Evolutionary conservation across 2,329 filamentous ascomycete species (phyloP), one percentile per base, ranked within the genome.

Genomic region (Intubia oerlemansii): DNA sequence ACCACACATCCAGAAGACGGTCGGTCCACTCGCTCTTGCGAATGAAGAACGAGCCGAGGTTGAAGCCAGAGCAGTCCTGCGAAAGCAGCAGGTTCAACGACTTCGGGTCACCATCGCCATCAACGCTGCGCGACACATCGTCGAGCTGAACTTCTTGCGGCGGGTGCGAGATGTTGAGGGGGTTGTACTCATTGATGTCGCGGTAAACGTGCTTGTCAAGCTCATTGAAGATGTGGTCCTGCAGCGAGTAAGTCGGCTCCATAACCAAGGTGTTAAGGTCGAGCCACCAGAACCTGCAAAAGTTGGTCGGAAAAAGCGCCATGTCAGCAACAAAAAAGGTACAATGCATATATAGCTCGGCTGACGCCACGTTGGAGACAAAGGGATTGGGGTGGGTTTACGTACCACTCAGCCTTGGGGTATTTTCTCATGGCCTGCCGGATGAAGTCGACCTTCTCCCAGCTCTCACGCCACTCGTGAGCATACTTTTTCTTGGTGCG

Each of bases 211-310:
- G 64, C 27, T 66, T 57, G 29, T 62, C 57, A 27, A 98, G 63
- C 35, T 78, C 52, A 49, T 84, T 69, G 60, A 98, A 93, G 41
- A 98, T 68, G 50, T 98, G 85, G 24, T 64, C 61, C 47, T 95
- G 84, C 13, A 98, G 62, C 8, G 85, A 92, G 50, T 82, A 80
- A 13, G 69, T 73, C 4, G 82, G 81, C 47, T 98, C 88, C 88
- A 98, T 98, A 49, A 98, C 74, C 52, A 85, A 90, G 4, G 88
- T 98, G 54, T 92, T 91, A 22, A 95, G 66, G 49, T 98, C 88
- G 33, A 98, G 62, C 85, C 88, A 98, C 88, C 88, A 98, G 44
- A 98, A 88, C 84, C 84, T 92, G 45, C n/a, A 24, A n/a, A n/a
- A n/a, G n/a, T n/a, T n/a, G n/a, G n/a, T n/a, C n/a, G n/a, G n/a